Evolutionary conservation across 495 filamentous ascomycete species (phyloP).

Genomic region (Acidomyces sp.): DNA sequence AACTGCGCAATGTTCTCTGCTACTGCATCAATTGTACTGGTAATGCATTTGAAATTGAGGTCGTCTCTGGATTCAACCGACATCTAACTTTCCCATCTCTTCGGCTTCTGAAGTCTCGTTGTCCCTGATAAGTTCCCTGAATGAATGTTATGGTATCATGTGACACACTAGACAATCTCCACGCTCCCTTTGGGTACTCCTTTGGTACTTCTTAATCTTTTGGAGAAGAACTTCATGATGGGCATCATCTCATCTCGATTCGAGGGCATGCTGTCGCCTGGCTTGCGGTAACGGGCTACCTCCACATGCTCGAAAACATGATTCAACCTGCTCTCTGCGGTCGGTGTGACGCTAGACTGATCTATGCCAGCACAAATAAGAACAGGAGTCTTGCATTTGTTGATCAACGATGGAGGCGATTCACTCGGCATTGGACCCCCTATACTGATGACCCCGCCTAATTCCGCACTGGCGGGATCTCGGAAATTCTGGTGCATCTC

Average conservation of each 20-base stretch:
- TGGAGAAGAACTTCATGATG: conserved; percentile 84
- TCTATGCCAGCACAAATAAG: conserved; percentile 56
- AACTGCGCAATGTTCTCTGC: no score
- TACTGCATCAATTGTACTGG: no score
- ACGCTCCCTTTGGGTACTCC: conserved; percentile 49
- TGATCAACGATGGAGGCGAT: conserved; percentile 26
- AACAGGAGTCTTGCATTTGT: conserved; percentile 57
- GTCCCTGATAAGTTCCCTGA: no score
- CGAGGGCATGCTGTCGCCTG: conserved; percentile 70
- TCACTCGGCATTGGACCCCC: conserved; percentile 52
- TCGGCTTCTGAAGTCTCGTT: no score
- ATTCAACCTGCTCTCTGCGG: conserved; percentile 48
- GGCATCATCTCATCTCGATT: conserved; percentile 80
- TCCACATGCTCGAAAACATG: conserved; percentile 59
- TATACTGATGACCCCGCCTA: conserved; percentile 59
- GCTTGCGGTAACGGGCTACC: conserved; percentile 58
- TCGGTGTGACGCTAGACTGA: conserved; percentile 47
- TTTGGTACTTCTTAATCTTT: conserved; percentile 52
- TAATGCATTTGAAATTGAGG: no score
- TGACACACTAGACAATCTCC: conserved; percentile 40
- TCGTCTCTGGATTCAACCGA: no score
- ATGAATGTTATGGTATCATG: no score
- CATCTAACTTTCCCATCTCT: no score
- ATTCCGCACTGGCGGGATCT: conserved; percentile 18
- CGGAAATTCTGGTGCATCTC: no score